Evolutionary conservation across 139 green algal species (phyloP), one percentile per base, ranked within the genome.

Genomic region (Zygnema circumcarinatum): DNA sequence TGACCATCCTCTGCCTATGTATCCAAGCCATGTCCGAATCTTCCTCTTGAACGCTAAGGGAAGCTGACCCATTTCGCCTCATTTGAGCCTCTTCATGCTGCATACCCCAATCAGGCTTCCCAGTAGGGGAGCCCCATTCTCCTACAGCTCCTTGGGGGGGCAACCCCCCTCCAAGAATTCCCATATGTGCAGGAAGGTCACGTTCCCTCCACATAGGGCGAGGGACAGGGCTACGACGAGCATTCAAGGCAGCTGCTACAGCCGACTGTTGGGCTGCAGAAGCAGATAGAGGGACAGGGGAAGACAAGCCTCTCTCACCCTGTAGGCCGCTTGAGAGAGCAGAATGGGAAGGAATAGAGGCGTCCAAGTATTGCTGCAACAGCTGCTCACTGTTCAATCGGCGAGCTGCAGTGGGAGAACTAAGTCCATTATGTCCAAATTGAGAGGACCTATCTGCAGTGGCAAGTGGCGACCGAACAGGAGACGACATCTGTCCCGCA

Each of bases 71-170:
- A 62, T 16, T 16, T 62, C 47, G 47, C 16, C 47, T 62, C 47
- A 62, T 62, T 16, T 62, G 47, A 7, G 47, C 11, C 16, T 78
- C 69, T 11, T 78, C 35, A 39, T 78, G 69, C 11, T 3, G 69
- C 69, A 78, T 38, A 31, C 79, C 79, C 79, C 79, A 86, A 68
- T 86, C 52, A 40, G 69, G 69, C 67, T 86, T 86, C 21, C 79
- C 79, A 35, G 79, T 86, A 39, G 79, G 79, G 2, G 79, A 86
- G 3, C 79, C 79, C 79, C 79, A 86, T 11, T 86, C 52, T 22
- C 20, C 62, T 11, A 11, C 7, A 62, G 16, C 16, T 16, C 7
- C 7, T 16, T 25, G 47, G 16, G 47, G 47, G 16, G 47, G 47
- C 16, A 62, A 16, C 7, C 47, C 47, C 7, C 35, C 36, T 25